Conservation (phyloP, 2,329 filamentous ascomycete genomes). For the Ascocoryne sarcoides region DNA sequence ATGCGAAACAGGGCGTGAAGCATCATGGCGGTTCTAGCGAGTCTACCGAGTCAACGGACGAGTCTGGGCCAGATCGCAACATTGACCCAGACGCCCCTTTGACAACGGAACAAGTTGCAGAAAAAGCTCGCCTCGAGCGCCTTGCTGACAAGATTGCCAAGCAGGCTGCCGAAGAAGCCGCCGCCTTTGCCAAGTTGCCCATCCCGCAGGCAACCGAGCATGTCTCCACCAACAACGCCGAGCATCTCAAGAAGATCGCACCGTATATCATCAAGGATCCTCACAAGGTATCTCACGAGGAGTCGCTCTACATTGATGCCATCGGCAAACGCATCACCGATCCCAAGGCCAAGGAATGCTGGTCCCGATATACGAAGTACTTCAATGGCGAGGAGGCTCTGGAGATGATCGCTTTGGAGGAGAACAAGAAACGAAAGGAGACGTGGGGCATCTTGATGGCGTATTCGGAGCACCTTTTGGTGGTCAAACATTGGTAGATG, state of each 20-base stretch:
- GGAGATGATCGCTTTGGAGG: constrained; percentile 77
- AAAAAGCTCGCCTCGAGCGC: constrained; percentile 51
- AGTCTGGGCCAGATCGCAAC: constrained; percentile 14
- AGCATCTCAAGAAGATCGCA: constrained; percentile 46
- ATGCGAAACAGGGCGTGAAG: constrained; percentile 25
- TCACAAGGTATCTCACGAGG: constrained; percentile 66
- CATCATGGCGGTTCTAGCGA: constrained; percentile 14
- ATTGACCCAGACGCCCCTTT: constrained; percentile 29
- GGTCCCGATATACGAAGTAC: constrained; percentile 68
- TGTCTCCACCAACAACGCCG: constrained; percentile 47
- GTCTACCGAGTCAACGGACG: constrained; percentile 14
- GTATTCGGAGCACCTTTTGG: constrained; percentile 61
- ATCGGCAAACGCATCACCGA: constrained; percentile 42
- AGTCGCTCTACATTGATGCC: constrained; percentile 63
- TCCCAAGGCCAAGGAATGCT: constrained; percentile 51
- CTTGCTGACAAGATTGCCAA: constrained; percentile 47
- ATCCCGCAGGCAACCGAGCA: constrained; percentile 41
- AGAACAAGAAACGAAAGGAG: constrained; percentile 79
- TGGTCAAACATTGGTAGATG: constrained; percentile 59
- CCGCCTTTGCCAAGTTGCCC: constrained; percentile 24
- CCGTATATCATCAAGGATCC: constrained; percentile 70
- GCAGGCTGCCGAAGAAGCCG: constrained; percentile 36
- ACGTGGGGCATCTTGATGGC: constrained; percentile 56
- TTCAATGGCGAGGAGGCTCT: constrained; percentile 80
- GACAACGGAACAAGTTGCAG: constrained; percentile 48